These are phyloP conservation scores for Penicillium arizonense DNA, from an alignment of 495 filamentous ascomycete genomes.

Conservation along the genomic window DNA sequence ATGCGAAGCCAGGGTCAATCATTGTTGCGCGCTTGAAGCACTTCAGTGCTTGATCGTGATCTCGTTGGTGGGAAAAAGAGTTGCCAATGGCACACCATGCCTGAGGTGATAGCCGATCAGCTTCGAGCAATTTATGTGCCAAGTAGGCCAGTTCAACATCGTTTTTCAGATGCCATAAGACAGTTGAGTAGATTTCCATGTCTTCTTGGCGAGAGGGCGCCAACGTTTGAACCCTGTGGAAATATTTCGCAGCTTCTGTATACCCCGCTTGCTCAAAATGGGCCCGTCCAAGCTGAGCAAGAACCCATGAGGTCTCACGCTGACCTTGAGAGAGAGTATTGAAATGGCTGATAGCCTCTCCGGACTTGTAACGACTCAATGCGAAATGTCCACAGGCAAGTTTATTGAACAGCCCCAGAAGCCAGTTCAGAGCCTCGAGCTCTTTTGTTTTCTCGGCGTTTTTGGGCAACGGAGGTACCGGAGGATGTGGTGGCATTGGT, in stretches of 20 bases:
- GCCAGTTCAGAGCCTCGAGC: slow-evolving; percentile 70
- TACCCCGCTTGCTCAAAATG: slow-evolving; percentile 88
- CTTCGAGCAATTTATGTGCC: slow-evolving; percentile 82
- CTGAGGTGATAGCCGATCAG: slow-evolving; percentile 83
- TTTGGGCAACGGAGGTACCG: slow-evolving; percentile 27
- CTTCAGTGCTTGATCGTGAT: slow-evolving; percentile 90
- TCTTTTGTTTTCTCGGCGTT: slow-evolving; percentile 53
- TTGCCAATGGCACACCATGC: slow-evolving; percentile 96
- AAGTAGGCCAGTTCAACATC: slow-evolving; percentile 90
- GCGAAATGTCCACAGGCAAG: slow-evolving; percentile 76
- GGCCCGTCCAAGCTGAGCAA: slow-evolving; percentile 83
- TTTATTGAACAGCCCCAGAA: slow-evolving; percentile 83
- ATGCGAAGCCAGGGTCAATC: slow-evolving; percentile 85
- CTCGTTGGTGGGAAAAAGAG: slow-evolving; percentile 89
- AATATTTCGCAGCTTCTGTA: slow-evolving; percentile 79
- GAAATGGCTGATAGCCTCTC: slow-evolving; percentile 71
- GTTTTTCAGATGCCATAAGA: slow-evolving; percentile 93
- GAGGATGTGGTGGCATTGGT: slow-evolving; percentile 22
- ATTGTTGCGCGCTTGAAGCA: slow-evolving; percentile 96
- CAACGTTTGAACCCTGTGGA: slow-evolving; percentile 68
- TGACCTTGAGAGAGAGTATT: slow-evolving; percentile 67
- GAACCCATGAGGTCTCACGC: slow-evolving; percentile 92
- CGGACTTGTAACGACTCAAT: slow-evolving; percentile 72
- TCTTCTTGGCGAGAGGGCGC: slow-evolving; percentile 80
- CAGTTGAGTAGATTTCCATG: slow-evolving; percentile 96